Conservation (phyloP, 768 basidiomycete genomes). For the Kwoniella sp. region DNA sequence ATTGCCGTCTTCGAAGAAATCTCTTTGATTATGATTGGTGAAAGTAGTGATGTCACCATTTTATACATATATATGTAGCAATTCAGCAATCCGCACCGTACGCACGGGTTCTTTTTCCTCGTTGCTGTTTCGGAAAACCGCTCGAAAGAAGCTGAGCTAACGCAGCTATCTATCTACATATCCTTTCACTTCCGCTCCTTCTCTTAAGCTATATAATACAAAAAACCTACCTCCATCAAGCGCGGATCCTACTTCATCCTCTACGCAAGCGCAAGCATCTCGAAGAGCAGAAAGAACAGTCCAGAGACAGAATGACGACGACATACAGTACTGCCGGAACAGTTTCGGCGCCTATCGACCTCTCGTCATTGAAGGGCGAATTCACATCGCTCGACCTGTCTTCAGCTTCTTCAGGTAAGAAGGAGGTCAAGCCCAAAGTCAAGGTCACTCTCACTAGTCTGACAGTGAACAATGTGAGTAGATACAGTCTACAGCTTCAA, state of each 20-base stretch:
- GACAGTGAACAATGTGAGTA: conserved; percentile 53
- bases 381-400: conserved; percentile 30
- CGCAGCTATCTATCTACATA: too few relatives aligned
- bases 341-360: conserved; percentile 44
- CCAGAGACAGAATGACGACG: too few relatives aligned
- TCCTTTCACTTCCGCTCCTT: too few relatives aligned
- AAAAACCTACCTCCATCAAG: background rate
- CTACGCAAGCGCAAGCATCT: too few relatives aligned
- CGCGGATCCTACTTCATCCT: too few relatives aligned
- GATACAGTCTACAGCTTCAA: background rate
- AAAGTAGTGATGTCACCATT: conserved; percentile 22
- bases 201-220: too few relatives aligned
- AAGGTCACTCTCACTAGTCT: conserved; percentile 54
- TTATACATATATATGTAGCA: background rate
- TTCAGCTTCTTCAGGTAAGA: conserved; percentile 34
- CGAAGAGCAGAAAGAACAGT: background rate
- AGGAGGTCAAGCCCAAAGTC: conserved; percentile 41
- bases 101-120: background rate
- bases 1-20: too few relatives aligned
- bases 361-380: conserved; percentile 43
- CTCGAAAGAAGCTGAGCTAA: background rate
- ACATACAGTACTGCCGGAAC: conserved; percentile 47
- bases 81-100: background rate
- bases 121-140: too few relatives aligned
- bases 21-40: too few relatives aligned